These are phyloP conservation scores for Sedum album DNA, from an alignment of 164 flowering plant genomes.

Conservation along the genomic window DNA sequence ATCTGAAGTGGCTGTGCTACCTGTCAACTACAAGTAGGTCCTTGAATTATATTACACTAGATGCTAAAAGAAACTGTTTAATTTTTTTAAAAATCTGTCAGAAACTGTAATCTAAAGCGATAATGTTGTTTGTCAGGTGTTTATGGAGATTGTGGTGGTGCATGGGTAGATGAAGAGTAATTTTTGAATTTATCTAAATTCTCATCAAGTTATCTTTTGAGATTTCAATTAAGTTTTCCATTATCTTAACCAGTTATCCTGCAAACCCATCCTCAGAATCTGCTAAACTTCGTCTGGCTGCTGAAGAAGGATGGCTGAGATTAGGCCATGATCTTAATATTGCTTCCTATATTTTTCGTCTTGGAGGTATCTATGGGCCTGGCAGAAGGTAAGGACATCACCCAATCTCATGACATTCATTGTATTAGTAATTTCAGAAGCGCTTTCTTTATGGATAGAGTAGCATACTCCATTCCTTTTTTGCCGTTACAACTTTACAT, in stretches of 20 bases:
- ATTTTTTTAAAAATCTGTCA: neutral
- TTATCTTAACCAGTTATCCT: conserved; percentile 40
- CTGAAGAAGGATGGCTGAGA: conserved; percentile 75
- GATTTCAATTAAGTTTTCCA: neutral
- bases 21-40: conserved; percentile 80
- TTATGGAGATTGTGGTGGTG: conserved; percentile 83
- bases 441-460: too few species aligned
- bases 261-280: conserved; percentile 34
- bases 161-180: conserved; percentile 89
- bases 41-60: neutral
- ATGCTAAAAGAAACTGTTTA: neutral
- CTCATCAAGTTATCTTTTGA: neutral
- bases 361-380: conserved; percentile 97
- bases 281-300: conserved; percentile 55
- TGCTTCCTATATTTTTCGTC: conserved; percentile 51
- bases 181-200: conserved; percentile 18
- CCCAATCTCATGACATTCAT: neutral
- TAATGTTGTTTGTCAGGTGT: conserved; percentile 51
- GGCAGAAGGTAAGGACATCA: conserved; percentile 66
- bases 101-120: neutral
- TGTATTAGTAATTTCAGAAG: neutral
- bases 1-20: conserved; percentile 73
- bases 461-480: neutral
- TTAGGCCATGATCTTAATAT: conserved; percentile 52
- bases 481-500: neutral